Evolutionary conservation across 495 filamentous ascomycete genomes (phyloP).

Genomic region (Chaetomium cochliodes): DNA sequence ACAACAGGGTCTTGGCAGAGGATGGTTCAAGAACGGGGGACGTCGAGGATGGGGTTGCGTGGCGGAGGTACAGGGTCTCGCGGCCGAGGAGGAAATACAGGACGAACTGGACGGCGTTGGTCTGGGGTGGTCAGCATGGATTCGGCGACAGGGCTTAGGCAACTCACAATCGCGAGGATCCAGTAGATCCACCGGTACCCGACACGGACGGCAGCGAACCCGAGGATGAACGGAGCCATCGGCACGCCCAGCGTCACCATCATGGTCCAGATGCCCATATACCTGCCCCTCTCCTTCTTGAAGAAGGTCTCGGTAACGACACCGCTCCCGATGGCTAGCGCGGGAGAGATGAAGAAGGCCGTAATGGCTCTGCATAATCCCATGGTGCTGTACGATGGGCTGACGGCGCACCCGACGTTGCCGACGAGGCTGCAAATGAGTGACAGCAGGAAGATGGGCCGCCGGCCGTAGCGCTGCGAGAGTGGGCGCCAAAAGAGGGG

Average conservation of each 20-base stretch:
- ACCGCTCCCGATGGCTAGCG: slow-evolving; percentile 6
- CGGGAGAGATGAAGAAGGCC: slow-evolving; percentile 16
- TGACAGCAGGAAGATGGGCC: slow-evolving; percentile 10
- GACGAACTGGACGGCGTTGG: slow-evolving; percentile 15
- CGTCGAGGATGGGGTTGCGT: neutral
- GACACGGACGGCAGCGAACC: slow-evolving; percentile 9
- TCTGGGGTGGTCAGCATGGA: neutral
- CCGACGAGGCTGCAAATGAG: slow-evolving; percentile 13
- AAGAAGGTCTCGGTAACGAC: slow-evolving; percentile 16
- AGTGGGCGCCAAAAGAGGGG: slow-evolving; percentile 8
- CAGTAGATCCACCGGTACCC: slow-evolving; percentile 17
- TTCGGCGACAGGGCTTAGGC: neutral
- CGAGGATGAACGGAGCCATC: slow-evolving; percentile 11
- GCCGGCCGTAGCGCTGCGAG: neutral
- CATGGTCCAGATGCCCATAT: slow-evolving; percentile 13
- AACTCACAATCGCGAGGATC: slow-evolving; percentile 11
- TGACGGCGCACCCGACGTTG: slow-evolving; percentile 14
- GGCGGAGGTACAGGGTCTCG: slow-evolving; percentile 8
- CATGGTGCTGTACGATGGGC: slow-evolving; percentile 13
- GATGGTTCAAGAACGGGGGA: neutral
- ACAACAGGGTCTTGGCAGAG: neutral
- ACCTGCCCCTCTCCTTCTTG: slow-evolving; percentile 9
- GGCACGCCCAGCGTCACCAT: slow-evolving; percentile 17
- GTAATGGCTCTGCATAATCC: slow-evolving; percentile 13
- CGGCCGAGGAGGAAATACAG: slow-evolving; percentile 11